A percentile compares a stretch with the other conserved stretches of the same genome.
Conservation (phyloP, 2,329 filamentous ascomycete genomes). For the Xylaria sp. region DNA sequence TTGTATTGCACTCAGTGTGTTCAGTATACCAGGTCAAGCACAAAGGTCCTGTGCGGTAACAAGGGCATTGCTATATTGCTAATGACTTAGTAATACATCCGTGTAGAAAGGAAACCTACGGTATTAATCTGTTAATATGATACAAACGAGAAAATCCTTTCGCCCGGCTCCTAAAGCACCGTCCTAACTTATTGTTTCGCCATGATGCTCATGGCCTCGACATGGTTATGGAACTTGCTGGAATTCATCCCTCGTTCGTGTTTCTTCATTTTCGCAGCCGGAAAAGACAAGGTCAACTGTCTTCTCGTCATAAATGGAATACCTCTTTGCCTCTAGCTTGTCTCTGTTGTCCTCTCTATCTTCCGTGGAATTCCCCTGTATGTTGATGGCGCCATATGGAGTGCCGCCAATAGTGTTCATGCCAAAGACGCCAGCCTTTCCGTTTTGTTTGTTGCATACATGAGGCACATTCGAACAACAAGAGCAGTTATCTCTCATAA, state of each 20-base stretch:
- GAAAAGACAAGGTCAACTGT: not conserved
- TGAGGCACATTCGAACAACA: not conserved
- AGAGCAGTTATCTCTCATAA: not conserved
- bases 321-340: not conserved
- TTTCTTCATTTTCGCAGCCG: not conserved
- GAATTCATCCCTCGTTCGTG: not conserved
- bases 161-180: too few relatives aligned
- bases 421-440: not conserved
- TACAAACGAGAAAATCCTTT: not conserved
- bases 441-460: not conserved
- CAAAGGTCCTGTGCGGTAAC: not conserved
- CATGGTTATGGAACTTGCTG: not conserved
- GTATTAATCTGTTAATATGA: not conserved
- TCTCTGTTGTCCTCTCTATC: not conserved
- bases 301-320: not conserved
- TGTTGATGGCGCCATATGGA: not conserved
- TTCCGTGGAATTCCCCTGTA: not conserved
- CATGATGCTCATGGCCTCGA: not conserved
- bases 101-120: not conserved
- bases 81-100: not conserved
- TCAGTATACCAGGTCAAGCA: not conserved
- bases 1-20: not conserved
- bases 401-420: slow-evolving; percentile 10
- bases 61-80: not conserved
- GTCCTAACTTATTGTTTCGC: not conserved